phyloP scores from a whole-genome alignment of 106 monocot genomes.

The Acorus gramineus region DNA sequence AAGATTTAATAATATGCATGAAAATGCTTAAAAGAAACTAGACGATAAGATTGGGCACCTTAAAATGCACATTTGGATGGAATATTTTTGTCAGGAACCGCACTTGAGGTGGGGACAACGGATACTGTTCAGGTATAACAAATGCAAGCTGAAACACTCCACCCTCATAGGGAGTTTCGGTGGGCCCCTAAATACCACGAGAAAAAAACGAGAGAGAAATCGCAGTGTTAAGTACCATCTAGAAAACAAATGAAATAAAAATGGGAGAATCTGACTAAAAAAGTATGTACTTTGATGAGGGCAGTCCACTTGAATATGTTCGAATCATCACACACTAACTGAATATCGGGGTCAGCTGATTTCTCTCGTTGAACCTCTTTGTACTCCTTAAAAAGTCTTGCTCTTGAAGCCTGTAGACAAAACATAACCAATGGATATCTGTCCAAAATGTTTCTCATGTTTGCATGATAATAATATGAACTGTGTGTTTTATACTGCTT shows the following conservation, averaged over 20 bases:
- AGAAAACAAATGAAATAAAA: not conserved
- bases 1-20: not conserved
- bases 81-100: constrained; percentile 96
- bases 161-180: constrained; percentile 96
- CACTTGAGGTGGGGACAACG: constrained; percentile 94
- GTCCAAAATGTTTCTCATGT: too few species aligned
- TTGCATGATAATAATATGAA: too few species aligned
- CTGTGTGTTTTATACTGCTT: too few species aligned
- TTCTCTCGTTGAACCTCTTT: constrained; percentile 97
- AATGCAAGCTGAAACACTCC: constrained; percentile 95
- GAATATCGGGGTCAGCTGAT: constrained; percentile 85
- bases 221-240: not conserved
- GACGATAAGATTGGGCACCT: constrained; percentile 32
- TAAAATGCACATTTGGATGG: constrained; percentile 99
- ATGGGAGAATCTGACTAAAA: not conserved
- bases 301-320: constrained; percentile 99
- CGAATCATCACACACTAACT: constrained; percentile 91
- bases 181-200: constrained; percentile 55
- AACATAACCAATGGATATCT: too few species aligned
- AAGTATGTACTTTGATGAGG: constrained; percentile 69
- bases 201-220: constrained; percentile 1
- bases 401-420: constrained; percentile 70
- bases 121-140: constrained; percentile 92
- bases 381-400: constrained; percentile 95
- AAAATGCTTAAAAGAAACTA: not conserved